Conservation (phyloP, 2,329 filamentous ascomycete genomes). For the Colletotrichum tanaceti region DNA sequence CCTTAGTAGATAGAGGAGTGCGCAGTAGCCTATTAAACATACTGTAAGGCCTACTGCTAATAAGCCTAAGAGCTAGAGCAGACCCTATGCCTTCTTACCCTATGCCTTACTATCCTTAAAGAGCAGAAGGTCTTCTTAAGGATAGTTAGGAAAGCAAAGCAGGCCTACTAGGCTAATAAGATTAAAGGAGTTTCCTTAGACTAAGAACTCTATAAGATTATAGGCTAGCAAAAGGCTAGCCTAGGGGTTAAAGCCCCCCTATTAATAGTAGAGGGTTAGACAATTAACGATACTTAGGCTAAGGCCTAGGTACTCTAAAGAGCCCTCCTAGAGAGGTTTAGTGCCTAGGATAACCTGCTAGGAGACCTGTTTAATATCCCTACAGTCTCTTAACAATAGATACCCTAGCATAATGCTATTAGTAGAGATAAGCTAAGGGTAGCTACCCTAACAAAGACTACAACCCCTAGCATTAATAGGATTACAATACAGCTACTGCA, state of each 20-base stretch:
- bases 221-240: conserved; percentile 3
- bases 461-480: neutral
- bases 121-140: conserved; percentile 16
- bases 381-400: neutral
- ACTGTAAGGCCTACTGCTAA: neutral
- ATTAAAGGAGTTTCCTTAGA: neutral
- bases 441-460: conserved; percentile 4
- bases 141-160: conserved; percentile 7
- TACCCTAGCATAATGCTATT: neutral
- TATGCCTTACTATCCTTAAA: neutral
- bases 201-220: conserved; percentile 11
- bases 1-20: neutral
- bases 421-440: neutral
- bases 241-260: conserved; percentile 10
- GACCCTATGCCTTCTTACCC: neutral
- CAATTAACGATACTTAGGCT: neutral
- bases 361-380: neutral
- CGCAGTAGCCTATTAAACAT: neutral
- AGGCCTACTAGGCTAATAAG: conserved; percentile 11
- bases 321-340: conserved; percentile 17
- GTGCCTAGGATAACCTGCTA: neutral
- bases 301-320: conserved; percentile 4
- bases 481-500: conserved; percentile 1
- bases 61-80: neutral
- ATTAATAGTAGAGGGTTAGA: neutral